Evolutionary conservation across 345 rosid genomes (phyloP).

Genomic region (Corymbia maculata): DNA sequence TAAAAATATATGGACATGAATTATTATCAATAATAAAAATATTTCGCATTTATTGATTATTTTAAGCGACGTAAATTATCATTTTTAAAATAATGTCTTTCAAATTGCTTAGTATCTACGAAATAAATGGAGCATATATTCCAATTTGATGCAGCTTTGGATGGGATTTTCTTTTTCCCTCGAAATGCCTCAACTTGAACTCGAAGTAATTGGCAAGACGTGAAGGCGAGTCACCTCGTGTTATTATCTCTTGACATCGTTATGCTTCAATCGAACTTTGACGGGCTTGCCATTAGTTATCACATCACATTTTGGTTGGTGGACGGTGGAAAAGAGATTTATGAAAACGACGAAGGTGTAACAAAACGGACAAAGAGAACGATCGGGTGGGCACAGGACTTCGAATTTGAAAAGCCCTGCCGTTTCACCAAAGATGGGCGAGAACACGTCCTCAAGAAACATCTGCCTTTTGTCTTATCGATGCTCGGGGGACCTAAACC

Average conservation of each 20-base stretch:
- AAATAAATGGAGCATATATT: fast-evolving
- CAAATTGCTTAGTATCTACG: fast-evolving
- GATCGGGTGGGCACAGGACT: not conserved
- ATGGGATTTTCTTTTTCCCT: not conserved
- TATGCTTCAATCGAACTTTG: not conserved
- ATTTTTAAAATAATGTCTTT: no score
- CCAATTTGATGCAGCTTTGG: not conserved
- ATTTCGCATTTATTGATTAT: not conserved
- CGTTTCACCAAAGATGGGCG: not conserved
- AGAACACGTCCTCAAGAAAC: not conserved
- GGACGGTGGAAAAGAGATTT: not conserved
- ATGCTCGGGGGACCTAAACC: not conserved
- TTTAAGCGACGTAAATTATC: fast-evolving
- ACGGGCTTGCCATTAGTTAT: not conserved
- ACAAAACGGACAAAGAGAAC: not conserved
- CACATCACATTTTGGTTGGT: not conserved
- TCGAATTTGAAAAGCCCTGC: not conserved
- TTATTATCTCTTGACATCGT: not conserved
- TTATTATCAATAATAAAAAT: fast-evolving
- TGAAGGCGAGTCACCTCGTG: not conserved
- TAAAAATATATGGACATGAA: fast-evolving
- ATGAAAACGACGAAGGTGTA: not conserved
- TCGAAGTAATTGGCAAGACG: not conserved
- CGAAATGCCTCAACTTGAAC: not conserved
- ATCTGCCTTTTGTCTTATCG: not conserved